Evolutionary conservation across 805 yeast species (phyloP).

Genomic region (Myxozyma udenii): DNA sequence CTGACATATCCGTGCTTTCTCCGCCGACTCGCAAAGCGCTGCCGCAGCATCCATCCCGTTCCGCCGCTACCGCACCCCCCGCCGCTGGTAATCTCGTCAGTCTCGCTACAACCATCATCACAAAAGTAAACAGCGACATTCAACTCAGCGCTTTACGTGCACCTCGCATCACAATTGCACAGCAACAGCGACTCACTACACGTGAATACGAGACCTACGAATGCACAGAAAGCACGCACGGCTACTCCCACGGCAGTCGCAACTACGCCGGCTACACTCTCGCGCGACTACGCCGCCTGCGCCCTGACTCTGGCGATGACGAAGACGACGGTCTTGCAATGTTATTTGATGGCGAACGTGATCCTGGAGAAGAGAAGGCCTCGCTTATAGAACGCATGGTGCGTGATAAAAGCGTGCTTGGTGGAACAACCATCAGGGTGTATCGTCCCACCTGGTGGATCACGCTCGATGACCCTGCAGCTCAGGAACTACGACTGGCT

Average conservation of each 20-base stretch:
- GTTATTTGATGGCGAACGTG: background rate
- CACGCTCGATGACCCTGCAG: background rate
- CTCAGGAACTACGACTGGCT: background rate
- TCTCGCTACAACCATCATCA: slow-evolving; percentile 7
- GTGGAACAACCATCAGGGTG: no score
- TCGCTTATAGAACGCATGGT: no score
- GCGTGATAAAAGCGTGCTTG: no score
- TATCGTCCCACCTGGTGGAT: slow-evolving; percentile 19
- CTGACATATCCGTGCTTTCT: no score
- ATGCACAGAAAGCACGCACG: slow-evolving; percentile 8
- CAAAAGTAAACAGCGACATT: slow-evolving; percentile 19
- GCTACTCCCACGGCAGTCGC: slow-evolving; percentile 9
- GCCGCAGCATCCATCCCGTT: no score
- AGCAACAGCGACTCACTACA: background rate
- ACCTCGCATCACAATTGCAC: background rate
- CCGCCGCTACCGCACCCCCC: no score
- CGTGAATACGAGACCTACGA: slow-evolving; percentile 6
- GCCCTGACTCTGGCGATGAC: background rate
- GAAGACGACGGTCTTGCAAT: background rate
- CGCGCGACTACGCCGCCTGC: slow-evolving; percentile 2
- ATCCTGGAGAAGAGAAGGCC: no score
- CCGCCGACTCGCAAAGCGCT: no score
- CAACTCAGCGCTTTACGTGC: slow-evolving; percentile 9
- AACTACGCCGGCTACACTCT: slow-evolving; percentile 24
- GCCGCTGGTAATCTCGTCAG: no score